Percentiles rank a stretch among this genome's conserved stretches.
phyloP scores from a whole-genome alignment of 139 green algal genomes.

The Closterium sp. region DNA sequence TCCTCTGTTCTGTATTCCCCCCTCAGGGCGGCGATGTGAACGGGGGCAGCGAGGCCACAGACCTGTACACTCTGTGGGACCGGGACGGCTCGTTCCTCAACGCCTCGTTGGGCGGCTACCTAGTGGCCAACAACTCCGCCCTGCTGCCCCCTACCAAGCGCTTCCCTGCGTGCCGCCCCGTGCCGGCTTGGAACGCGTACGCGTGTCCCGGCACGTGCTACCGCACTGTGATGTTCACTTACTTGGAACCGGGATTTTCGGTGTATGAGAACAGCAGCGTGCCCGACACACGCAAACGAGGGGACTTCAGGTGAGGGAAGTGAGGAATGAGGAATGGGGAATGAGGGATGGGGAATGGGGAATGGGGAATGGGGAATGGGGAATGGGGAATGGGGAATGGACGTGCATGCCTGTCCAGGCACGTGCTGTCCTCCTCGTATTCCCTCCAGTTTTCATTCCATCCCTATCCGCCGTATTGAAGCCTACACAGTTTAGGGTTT shows the following conservation, averaged over 20 bases:
- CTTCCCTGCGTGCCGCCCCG: not conserved
- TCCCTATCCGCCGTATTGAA: no score
- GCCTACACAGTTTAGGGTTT: no score
- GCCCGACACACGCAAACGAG: not conserved
- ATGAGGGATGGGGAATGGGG: no score
- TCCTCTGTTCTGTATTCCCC: no score
- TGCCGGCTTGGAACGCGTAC: conserved; percentile 19
- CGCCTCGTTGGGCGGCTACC: conserved; percentile 6
- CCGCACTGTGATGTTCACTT: conserved; percentile 15
- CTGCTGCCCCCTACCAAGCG: conserved; percentile 17
- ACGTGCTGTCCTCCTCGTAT: no score
- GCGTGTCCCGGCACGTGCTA: conserved; percentile 20
- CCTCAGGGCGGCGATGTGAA: not conserved
- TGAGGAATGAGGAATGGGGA: no score
- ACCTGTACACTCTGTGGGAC: conserved; percentile 10
- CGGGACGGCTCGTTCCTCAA: conserved; percentile 9
- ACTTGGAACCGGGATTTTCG: conserved; percentile 21
- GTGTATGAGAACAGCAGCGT: not conserved
- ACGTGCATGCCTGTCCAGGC: no score
- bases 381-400: no score
- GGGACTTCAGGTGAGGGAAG: not conserved
- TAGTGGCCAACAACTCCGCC: conserved; percentile 1
- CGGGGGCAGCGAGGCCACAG: not conserved
- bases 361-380: not conserved
- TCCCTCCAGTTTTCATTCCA: no score